phyloP scores from a whole-genome alignment of 2,329 filamentous ascomycete species.

The Coleophoma crateriformis region DNA sequence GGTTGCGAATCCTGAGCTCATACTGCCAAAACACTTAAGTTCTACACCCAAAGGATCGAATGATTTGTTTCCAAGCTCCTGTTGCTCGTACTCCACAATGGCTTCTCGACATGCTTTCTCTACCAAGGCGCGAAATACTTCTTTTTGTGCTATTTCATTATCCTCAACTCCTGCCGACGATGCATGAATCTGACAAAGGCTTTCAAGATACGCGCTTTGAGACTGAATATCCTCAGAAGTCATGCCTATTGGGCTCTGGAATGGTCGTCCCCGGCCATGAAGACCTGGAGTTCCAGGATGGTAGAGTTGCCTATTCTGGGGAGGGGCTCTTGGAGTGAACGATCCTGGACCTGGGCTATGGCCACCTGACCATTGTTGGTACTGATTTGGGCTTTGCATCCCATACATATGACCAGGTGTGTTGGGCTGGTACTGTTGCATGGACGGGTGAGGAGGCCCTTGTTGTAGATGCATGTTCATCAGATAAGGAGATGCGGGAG shows the following conservation, averaged over 20 bases:
- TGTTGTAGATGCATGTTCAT: constrained; percentile 10
- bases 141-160: constrained; percentile 63
- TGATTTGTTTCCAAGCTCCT: constrained; percentile 31
- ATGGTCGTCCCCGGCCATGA: constrained; percentile 10
- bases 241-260: constrained; percentile 1
- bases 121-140: constrained; percentile 60
- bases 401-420: constrained; percentile 7
- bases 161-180: constrained; percentile 49
- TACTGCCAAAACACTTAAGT: constrained; percentile 75
- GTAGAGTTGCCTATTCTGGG: constrained; percentile 24
- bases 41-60: constrained; percentile 54
- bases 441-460: constrained; percentile 27
- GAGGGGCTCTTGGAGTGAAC: constrained; percentile 7
- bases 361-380: constrained; percentile 4
- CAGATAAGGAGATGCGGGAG: constrained; percentile 14
- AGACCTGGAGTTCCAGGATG: constrained; percentile 14
- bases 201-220: constrained; percentile 44
- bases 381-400: constrained; percentile 3
- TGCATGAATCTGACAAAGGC: constrained; percentile 31
- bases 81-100: constrained; percentile 46
- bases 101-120: constrained; percentile 59
- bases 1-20: constrained; percentile 80
- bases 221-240: constrained; percentile 38
- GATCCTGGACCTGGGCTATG: constrained; percentile 2
- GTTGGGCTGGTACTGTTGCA: constrained; percentile 10